Base-by-base conservation (phyloP, 1,284 basidiomycete genomes). In the Tilletiopsis washingtonensis region DNA sequence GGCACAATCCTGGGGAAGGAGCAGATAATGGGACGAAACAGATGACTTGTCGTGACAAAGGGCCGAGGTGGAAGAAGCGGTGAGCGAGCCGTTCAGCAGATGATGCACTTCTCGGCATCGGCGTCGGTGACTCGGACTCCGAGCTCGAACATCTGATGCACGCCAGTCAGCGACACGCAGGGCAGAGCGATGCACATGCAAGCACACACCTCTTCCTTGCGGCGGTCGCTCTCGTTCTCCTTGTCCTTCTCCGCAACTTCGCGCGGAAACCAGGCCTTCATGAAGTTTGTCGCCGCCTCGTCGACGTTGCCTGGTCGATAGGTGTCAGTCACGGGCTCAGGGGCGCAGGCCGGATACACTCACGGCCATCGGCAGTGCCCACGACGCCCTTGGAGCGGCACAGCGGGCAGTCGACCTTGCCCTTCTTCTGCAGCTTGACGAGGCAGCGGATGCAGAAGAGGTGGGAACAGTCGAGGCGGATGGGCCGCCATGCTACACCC, bases 371-470 rank as follows among this genome's bases (percentile, higher is more conserved):
- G 12, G 69, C 69, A n/a, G 54, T 60, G 46, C 52, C 54, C 38
- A 72, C 69, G 2, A 54, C 68, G 21, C 57, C 52, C 11, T 55
- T 54, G 1, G 62, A 53, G 3, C 69, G 51, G 72, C 91, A 97
- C 70, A 94, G 80, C 1, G 91, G 91, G 73, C 91, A 97, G 57
- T 85, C 78, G 11, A 77, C 81, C 62, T 85, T 82, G 0, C 83
- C 82, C 14, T 84, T 78, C 67, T 86, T 87, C 76, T 97, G 91
- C 82, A 97, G 85, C 76, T 96, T 94, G 43, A 90, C 88, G 15
- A 97, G 77, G 73, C 91, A 94, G 44, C 83, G 80, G 51, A 81
- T 87, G 63, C 91, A 96, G 74, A 94, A 94, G n/a, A 93, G 76
- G 73, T 96, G 91, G 0, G 84, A 80, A 62, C 91, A 97, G 23